phyloP scores from a whole-genome alignment of 345 rosid genomes.

The Litchi chinensis region DNA sequence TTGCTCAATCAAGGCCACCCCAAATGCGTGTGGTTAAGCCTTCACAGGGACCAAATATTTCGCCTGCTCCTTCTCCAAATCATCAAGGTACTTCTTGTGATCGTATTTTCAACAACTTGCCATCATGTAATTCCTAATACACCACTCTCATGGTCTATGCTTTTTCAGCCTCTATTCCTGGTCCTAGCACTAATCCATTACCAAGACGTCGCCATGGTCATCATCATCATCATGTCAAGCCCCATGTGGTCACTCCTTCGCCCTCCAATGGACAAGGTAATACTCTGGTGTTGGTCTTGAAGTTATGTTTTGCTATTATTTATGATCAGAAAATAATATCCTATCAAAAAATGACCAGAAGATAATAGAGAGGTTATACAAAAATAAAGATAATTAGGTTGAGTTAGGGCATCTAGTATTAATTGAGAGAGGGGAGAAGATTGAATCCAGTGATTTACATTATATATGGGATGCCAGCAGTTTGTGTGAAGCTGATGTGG shows the following conservation, averaged over 20 bases:
- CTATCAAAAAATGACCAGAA: too few species aligned
- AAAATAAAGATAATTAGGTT: background rate
- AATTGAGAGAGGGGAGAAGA: background rate
- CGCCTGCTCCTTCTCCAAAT: constrained; percentile 54
- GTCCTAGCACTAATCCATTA: constrained; percentile 38
- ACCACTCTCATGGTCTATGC: constrained; percentile 27
- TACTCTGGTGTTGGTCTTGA: background rate
- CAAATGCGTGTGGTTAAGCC: constrained; percentile 35
- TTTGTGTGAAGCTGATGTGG: background rate
- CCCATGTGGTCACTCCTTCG: constrained; percentile 58
- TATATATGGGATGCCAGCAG: background rate
- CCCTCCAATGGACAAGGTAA: constrained; percentile 71
- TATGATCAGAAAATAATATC: background rate
- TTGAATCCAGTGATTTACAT: background rate
- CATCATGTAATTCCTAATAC: constrained; percentile 11
- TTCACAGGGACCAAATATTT: constrained; percentile 39
- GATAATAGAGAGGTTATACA: background rate
- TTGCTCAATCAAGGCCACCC: constrained; percentile 38
- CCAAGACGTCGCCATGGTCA: constrained; percentile 52
- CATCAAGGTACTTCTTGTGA: constrained; percentile 40
- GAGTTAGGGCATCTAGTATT: background rate
- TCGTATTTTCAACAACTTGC: constrained; percentile 4
- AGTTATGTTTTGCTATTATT: background rate
- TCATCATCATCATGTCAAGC: constrained; percentile 53
- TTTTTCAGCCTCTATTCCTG: constrained; percentile 44